Conservation (phyloP, 192 early-diverging fungal genomes). For the Coemansia sp. region DNA sequence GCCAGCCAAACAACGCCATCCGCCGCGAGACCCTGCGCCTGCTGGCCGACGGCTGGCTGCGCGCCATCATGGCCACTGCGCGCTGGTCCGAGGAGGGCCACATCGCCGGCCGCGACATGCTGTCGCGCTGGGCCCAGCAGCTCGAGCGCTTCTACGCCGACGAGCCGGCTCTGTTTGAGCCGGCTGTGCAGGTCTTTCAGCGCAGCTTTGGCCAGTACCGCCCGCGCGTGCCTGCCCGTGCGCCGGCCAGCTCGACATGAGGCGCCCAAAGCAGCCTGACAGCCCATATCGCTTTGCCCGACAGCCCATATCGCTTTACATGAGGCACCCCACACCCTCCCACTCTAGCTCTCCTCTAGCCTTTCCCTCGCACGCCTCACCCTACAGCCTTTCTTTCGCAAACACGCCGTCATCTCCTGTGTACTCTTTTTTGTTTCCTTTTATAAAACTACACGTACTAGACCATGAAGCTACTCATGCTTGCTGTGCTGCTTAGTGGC, state of each 20-base stretch:
- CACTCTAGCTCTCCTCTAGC: too few species aligned
- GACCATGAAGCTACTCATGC: neutral
- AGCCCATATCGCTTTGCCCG: too few species aligned
- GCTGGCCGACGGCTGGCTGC: slow-evolving; percentile 73
- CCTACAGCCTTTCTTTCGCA: neutral
- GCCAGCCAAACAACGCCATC: slow-evolving; percentile 63
- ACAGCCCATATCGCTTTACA: too few species aligned
- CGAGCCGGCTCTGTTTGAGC: slow-evolving; percentile 41
- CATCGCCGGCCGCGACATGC: slow-evolving; percentile 71
- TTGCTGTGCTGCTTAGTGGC: neutral
- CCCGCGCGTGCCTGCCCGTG: slow-evolving; percentile 5
- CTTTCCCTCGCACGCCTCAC: too few species aligned
- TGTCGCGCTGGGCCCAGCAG: slow-evolving; percentile 76
- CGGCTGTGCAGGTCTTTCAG: slow-evolving; percentile 40
- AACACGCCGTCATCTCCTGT: neutral
- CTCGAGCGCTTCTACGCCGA: slow-evolving; percentile 30
- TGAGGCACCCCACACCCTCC: too few species aligned
- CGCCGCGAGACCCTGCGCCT: slow-evolving; percentile 64
- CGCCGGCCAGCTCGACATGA: slow-evolving; percentile 5
- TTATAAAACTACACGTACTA: neutral
- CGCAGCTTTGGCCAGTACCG: slow-evolving; percentile 35
- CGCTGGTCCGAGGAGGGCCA: slow-evolving; percentile 77
- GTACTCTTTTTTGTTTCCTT: neutral
- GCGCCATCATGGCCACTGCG: slow-evolving; percentile 69
- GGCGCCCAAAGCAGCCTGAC: neutral